A percentile compares a stretch with the other conserved stretches of the same genome.
These are phyloP conservation scores for Yamadazyma spencermartinsiae DNA, from an alignment of 1,139 yeast genomes.

Conservation along the genomic window DNA sequence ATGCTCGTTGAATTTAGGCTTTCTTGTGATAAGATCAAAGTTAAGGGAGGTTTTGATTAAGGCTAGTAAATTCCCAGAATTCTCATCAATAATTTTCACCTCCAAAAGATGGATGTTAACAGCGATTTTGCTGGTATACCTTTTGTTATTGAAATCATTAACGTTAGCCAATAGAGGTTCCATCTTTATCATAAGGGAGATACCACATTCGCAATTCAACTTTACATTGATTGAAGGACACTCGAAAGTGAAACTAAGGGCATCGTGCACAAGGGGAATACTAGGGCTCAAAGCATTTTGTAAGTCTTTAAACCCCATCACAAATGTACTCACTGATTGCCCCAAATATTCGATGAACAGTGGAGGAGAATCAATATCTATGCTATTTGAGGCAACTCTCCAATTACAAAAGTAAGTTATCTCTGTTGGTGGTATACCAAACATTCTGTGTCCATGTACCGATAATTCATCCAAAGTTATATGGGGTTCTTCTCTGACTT, in stretches of 20 bases:
- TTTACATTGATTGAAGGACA: conserved; percentile 37
- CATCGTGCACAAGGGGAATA: conserved; percentile 63
- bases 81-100: conserved; percentile 28
- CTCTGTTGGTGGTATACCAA: conserved; percentile 87
- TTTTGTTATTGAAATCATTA: conserved; percentile 69
- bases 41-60: conserved; percentile 54
- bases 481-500: conserved; percentile 19
- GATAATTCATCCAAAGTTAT: conserved; percentile 62
- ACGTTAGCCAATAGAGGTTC: conserved; percentile 45
- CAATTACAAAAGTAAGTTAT: conserved; percentile 89
- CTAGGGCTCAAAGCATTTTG: conserved; percentile 71
- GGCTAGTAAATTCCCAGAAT: conserved; percentile 24
- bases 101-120: conserved; percentile 50
- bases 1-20: conserved; percentile 47
- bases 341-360: conserved; percentile 47
- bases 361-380: conserved; percentile 55
- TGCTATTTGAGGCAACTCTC: conserved; percentile 72
- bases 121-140: conserved; percentile 60
- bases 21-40: conserved; percentile 61
- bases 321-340: conserved; percentile 48
- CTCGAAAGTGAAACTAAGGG: conserved; percentile 56
- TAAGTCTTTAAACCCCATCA: conserved; percentile 64
- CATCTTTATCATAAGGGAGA: conserved; percentile 21
- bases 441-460: conserved; percentile 86
- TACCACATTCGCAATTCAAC: conserved; percentile 19